Conservation (phyloP, 805 yeast genomes). For the Candida ulmi region DNA sequence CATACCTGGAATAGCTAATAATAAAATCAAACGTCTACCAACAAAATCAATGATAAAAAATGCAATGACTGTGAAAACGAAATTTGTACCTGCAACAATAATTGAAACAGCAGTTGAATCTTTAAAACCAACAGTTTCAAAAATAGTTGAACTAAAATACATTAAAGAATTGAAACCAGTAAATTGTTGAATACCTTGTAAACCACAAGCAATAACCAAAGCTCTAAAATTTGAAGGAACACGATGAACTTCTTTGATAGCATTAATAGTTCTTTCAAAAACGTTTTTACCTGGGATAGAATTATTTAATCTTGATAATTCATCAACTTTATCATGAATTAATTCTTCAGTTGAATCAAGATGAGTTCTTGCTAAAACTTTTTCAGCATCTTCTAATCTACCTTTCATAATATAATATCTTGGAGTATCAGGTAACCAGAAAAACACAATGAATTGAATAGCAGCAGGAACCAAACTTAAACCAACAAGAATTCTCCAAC, state of each 20-base stretch:
- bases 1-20: conserved; percentile 85
- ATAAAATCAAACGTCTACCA: conserved; percentile 80
- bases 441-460: conserved; percentile 67
- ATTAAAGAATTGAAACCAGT: conserved; percentile 94
- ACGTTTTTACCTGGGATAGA: conserved; percentile 43
- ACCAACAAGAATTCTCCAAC: conserved; percentile 94
- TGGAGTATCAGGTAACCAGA: conserved; percentile 94
- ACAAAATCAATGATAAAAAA: conserved; percentile 80
- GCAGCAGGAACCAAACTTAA: conserved; percentile 84
- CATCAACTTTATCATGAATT: conserved; percentile 62
- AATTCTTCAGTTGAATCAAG: conserved; percentile 55
- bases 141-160: conserved; percentile 92
- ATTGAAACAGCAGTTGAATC: conserved; percentile 93
- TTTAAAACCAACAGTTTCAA: conserved; percentile 82
- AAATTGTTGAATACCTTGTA: conserved; percentile 95
- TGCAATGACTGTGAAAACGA: conserved; percentile 80
- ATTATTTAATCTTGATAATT: conserved; percentile 46
- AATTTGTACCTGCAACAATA: conserved; percentile 91
- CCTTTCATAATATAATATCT: conserved; percentile 78
- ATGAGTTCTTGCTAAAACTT: conserved; percentile 61
- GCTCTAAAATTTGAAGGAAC: conserved; percentile 85
- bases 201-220: conserved; percentile 81
- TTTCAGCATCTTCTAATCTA: conserved; percentile 55
- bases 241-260: conserved; percentile 56
- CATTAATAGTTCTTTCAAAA: conserved; percentile 48